phyloP scores from a whole-genome alignment of 306 rosid species.

The Acacia confusa region DNA sequence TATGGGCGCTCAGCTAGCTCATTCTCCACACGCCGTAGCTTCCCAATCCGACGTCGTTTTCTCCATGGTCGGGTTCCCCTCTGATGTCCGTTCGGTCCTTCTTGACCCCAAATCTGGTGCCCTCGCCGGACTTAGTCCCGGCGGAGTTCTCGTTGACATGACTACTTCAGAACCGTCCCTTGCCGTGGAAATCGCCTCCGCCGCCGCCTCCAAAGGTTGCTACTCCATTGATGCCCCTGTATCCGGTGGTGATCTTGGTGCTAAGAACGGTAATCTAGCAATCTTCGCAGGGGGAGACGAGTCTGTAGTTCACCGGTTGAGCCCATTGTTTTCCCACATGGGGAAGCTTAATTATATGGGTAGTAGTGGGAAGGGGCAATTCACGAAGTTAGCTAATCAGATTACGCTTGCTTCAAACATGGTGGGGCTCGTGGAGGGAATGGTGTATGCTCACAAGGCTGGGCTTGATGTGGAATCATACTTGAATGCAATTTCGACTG shows the following conservation, averaged over 20 bases:
- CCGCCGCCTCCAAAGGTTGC: conserved; percentile 57
- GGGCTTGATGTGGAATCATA: conserved; percentile 70
- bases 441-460: conserved; percentile 80
- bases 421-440: conserved; percentile 90
- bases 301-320: conserved; percentile 29
- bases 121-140: conserved; percentile 71
- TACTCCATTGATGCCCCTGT: conserved; percentile 82
- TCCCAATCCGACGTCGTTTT: conserved; percentile 81
- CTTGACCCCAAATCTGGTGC: conserved; percentile 70
- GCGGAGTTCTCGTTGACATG: conserved; percentile 86
- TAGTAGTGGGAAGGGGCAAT: conserved; percentile 79
- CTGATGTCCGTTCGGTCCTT: conserved; percentile 88
- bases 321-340: conserved; percentile 48
- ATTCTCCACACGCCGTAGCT: conserved; percentile 69
- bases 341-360: conserved; percentile 95
- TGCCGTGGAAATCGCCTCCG: conserved; percentile 63
- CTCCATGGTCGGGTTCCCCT: conserved; percentile 89
- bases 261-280: conserved; percentile 66
- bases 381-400: conserved; percentile 88
- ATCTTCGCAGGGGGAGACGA: conserved; percentile 86
- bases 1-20: conserved; percentile 67
- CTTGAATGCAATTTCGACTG: conserved; percentile 67
- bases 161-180: conserved; percentile 95
- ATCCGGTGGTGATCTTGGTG: conserved; percentile 90
- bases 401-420: conserved; percentile 74